Evolutionary conservation across 1,284 basidiomycete species (phyloP).

Genomic region (Trichosporon asahii): DNA sequence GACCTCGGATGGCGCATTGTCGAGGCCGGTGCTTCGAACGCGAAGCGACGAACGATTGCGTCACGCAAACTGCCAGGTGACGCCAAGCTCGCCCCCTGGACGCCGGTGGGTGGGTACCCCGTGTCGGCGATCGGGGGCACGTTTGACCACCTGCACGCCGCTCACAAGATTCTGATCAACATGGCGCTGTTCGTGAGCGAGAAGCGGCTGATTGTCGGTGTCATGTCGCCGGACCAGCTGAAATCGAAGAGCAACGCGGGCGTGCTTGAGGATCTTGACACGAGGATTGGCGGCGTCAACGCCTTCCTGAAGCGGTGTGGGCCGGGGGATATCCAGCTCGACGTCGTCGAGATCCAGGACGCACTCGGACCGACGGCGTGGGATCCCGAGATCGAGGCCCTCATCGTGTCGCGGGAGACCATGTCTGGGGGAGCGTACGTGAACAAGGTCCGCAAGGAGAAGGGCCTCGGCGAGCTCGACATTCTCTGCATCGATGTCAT

Average conservation of each 20-base stretch:
- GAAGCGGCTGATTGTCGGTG: slow-evolving; percentile 79
- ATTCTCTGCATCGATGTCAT: slow-evolving; percentile 84
- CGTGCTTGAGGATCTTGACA: slow-evolving; percentile 64
- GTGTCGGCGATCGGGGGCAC: slow-evolving; percentile 66
- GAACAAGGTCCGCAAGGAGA: slow-evolving; percentile 33
- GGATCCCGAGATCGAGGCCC: slow-evolving; percentile 76
- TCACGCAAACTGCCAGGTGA: slow-evolving; percentile 4
- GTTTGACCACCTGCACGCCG: slow-evolving; percentile 95
- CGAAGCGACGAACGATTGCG: background rate
- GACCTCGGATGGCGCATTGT: slow-evolving; percentile 13
- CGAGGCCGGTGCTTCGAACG: background rate
- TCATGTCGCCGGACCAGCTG: slow-evolving; percentile 73
- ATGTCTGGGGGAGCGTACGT: slow-evolving; percentile 62
- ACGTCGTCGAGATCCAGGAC: slow-evolving; percentile 71
- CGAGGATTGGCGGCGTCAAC: slow-evolving; percentile 60
- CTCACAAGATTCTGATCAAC: slow-evolving; percentile 94
- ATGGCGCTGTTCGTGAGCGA: slow-evolving; percentile 79
- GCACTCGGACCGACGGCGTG: slow-evolving; percentile 82
- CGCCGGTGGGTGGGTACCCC: slow-evolving; percentile 17
- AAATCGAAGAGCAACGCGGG: slow-evolving; percentile 68
- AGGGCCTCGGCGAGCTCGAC: slow-evolving; percentile 60
- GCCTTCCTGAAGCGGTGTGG: slow-evolving; percentile 58
- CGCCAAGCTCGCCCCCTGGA: background rate
- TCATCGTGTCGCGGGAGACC: slow-evolving; percentile 85
- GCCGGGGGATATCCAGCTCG: slow-evolving; percentile 13